Conservation (phyloP, 345 rosid species). For the Eucalyptus pauciflora region DNA sequence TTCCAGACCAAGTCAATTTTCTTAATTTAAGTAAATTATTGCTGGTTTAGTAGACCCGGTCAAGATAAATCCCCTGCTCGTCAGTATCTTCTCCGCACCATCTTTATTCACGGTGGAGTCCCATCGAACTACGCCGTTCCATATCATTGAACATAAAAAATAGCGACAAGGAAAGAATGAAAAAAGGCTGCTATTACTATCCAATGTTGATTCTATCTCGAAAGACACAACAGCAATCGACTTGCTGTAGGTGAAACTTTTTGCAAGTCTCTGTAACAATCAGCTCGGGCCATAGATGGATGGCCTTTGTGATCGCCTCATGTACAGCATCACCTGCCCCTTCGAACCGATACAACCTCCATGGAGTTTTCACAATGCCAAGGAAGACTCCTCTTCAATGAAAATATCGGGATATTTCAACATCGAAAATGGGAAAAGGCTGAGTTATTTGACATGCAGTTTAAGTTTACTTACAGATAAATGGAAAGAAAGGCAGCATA, state of each 20-base stretch:
- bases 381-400: background rate
- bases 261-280: background rate
- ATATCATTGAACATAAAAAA: background rate
- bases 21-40: background rate
- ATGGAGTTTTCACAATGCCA: background rate
- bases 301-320: background rate
- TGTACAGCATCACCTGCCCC: background rate
- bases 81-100: background rate
- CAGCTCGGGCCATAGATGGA: background rate
- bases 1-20: background rate
- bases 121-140: background rate
- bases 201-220: background rate
- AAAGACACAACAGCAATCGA: background rate
- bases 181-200: background rate
- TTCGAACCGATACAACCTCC: background rate
- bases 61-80: background rate
- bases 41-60: background rate
- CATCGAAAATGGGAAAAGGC: background rate
- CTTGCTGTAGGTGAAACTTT: background rate
- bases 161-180: background rate
- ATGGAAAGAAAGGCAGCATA: background rate
- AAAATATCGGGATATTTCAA: background rate
- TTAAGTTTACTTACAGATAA: background rate
- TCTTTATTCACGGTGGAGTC: background rate
- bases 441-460: background rate